Evolutionary conservation across 2,329 filamentous ascomycete species (phyloP).

Genomic region (Colletotrichum simmondsii): DNA sequence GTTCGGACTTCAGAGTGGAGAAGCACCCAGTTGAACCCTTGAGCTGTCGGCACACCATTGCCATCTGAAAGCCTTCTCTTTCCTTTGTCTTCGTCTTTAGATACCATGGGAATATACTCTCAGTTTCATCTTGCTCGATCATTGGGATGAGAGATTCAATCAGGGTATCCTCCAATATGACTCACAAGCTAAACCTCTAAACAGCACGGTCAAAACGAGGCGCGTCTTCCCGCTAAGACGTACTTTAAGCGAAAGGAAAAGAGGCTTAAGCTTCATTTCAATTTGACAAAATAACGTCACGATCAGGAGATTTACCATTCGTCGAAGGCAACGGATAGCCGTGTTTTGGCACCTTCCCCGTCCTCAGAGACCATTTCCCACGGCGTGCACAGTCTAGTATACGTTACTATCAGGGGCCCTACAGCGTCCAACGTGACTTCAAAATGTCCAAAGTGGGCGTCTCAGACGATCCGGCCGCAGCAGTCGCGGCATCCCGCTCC

Average conservation of each 20-base stretch:
- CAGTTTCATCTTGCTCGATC: too few species aligned
- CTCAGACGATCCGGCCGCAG: constrained; percentile 25
- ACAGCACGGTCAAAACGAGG: not conserved
- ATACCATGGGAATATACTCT: not conserved
- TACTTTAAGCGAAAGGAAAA: too few species aligned
- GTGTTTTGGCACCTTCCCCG: too few species aligned
- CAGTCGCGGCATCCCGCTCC: constrained; percentile 22
- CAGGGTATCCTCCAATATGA: not conserved
- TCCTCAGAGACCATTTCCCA: too few species aligned
- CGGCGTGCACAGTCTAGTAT: too few species aligned
- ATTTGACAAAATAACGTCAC: too few species aligned
- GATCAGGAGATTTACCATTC: too few species aligned
- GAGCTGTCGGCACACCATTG: not conserved
- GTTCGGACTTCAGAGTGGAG: not conserved
- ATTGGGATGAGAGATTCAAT: not conserved
- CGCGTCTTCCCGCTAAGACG: too few species aligned
- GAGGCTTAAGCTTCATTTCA: too few species aligned
- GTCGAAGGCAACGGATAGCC: too few species aligned
- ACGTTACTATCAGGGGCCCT: too few species aligned
- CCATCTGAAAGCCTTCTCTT: not conserved
- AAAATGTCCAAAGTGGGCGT: constrained; percentile 10
- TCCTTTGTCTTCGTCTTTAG: not conserved
- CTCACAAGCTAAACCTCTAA: not conserved
- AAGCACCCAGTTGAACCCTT: not conserved
- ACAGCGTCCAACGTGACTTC: too few species aligned